Evolutionary conservation across 306 rosid genomes (phyloP).

Genomic region (Coriaria nepalensis): DNA sequence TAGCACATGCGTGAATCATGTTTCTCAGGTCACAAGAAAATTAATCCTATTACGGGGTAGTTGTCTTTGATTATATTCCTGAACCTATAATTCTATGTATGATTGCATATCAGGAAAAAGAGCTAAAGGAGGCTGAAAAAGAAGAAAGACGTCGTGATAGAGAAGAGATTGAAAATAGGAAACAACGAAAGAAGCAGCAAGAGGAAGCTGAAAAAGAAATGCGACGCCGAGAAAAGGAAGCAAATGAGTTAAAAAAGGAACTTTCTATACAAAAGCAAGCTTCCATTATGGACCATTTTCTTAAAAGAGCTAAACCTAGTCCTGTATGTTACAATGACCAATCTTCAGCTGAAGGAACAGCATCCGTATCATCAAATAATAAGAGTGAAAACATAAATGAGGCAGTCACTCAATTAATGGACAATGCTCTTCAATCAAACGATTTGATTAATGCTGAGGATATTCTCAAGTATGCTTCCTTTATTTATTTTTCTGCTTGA

Average conservation of each 20-base stretch:
- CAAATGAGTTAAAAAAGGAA: constrained; percentile 52
- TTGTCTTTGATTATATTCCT: background rate
- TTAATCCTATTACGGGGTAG: too few species aligned
- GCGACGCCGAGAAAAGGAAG: constrained; percentile 64
- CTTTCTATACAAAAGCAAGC: constrained; percentile 62
- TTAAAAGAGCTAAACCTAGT: constrained; percentile 44
- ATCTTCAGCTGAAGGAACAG: constrained; percentile 22
- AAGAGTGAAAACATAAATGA: constrained; percentile 23
- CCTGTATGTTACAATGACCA: constrained; percentile 23
- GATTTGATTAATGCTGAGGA: constrained; percentile 28
- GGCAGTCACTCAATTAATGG: constrained; percentile 64
- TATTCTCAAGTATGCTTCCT: constrained; percentile 42
- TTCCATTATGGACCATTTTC: constrained; percentile 83
- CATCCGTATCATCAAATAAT: constrained; percentile 19
- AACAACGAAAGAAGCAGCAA: constrained; percentile 52
- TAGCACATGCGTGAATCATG: too few species aligned
- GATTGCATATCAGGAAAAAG: constrained; percentile 37
- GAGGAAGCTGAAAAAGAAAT: constrained; percentile 68
- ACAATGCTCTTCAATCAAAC: constrained; percentile 38
- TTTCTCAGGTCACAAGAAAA: too few species aligned
- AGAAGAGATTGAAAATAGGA: constrained; percentile 40
- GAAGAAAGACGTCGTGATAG: constrained; percentile 37
- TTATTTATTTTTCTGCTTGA: constrained; percentile 7
- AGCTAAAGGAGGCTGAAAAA: constrained; percentile 35
- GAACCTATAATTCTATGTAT: background rate